Evolutionary conservation across 139 green algal species (phyloP), one percentile per base, ranked within the genome.

Genomic region (Pedinophyceae sp.): DNA sequence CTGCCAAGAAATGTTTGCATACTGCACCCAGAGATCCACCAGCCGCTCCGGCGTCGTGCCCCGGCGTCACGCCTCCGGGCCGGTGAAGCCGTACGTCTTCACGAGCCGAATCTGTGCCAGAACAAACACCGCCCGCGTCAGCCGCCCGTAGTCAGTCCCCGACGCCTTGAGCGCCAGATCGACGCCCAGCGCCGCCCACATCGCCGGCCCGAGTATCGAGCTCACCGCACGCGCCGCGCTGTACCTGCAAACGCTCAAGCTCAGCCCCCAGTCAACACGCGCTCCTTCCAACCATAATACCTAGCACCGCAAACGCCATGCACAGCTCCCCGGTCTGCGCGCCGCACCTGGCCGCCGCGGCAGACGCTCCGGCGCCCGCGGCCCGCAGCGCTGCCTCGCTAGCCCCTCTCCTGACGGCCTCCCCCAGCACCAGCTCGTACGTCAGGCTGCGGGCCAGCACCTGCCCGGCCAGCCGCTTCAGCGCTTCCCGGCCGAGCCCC

Each of bases 101-200:
- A 79, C 50, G 39, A 82, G 59, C 19, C 76, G 38, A 20, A 88
- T 76, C 59, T 89, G 80, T 0, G 82, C 79, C 47, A 93, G 53
- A 0, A 71, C 59, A 54, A 84, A 86, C 7, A 93, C 71, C 1
- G 77, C 76, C 2, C 74, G 66, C 17, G 79, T 62, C 20, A 93
- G 51, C 2, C 84, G 59, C 1, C 67, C 65, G 52, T 85, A 88
- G 59, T 93, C 84, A 2, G 80, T 82, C 39, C 84, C 84, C 1
- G 92, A 66, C 7, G 75, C 64, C 43, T 80, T 79, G 2, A 71
- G 34, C 20, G 69, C 72, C 49, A 93, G 62, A 39, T 93, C 84
- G 3, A 75, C 39, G n/a, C 68, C 80, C n/a, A 87, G 70, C 62
- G 60, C 76, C 3, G 65, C 77, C 84, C 83, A 93, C 73, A 90